These are phyloP conservation scores for Erythrophleum fordii DNA, from an alignment of 306 rosid species.

Conservation along the genomic window DNA sequence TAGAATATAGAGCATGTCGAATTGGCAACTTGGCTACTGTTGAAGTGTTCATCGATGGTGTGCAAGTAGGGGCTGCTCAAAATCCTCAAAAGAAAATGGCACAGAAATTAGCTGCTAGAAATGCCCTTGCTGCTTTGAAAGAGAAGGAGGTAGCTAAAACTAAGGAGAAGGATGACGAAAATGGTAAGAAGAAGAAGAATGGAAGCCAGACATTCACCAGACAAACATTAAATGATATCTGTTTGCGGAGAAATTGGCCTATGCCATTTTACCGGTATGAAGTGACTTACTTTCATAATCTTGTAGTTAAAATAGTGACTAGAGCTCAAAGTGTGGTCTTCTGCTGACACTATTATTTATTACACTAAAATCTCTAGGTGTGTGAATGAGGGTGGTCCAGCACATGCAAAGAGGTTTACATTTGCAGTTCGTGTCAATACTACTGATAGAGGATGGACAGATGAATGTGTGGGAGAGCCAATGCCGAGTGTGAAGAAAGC, in stretches of 20 bases:
- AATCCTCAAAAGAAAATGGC: constrained; percentile 99
- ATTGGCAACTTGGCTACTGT: constrained; percentile 93
- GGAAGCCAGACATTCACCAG: constrained; percentile 92
- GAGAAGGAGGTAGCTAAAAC: constrained; percentile 78
- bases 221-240: constrained; percentile 90
- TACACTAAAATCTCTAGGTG: constrained; percentile 56
- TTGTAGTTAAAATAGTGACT: neutral
- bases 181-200: constrained; percentile 71
- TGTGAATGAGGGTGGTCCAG: constrained; percentile 98
- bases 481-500: constrained; percentile 99
- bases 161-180: constrained; percentile 66
- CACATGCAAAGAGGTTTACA: constrained; percentile 98
- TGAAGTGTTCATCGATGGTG: constrained; percentile 93
- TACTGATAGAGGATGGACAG: constrained; percentile 87
- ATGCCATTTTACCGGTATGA: constrained; percentile 88
- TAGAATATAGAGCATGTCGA: constrained; percentile 92
- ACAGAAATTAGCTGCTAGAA: constrained; percentile 97
- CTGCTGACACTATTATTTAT: neutral
- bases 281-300: neutral
- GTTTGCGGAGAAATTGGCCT: constrained; percentile 96
- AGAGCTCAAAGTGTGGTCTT: neutral
- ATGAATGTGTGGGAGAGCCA: constrained; percentile 95
- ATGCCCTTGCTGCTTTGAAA: constrained; percentile 87
- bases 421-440: constrained; percentile 94
- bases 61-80: constrained; percentile 84